These are phyloP conservation scores for Daldinia decipiens DNA, from an alignment of 495 filamentous ascomycete genomes.

Conservation along the genomic window DNA sequence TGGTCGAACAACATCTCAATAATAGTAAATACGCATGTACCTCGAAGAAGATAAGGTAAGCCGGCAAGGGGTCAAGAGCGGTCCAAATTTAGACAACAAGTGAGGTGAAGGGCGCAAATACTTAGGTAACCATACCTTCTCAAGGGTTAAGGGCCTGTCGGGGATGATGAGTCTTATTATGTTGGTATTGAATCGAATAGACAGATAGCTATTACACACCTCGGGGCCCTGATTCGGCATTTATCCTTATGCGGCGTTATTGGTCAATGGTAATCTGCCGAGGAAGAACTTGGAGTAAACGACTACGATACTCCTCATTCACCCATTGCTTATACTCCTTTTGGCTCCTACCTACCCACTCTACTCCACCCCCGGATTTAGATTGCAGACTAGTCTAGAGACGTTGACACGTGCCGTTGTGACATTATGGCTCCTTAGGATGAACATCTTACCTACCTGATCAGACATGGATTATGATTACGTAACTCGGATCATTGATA, in stretches of 20 bases:
- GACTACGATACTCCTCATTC: slow-evolving; percentile 41
- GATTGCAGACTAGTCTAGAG: slow-evolving; percentile 5
- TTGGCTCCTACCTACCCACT: slow-evolving; percentile 31
- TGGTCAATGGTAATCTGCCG: slow-evolving; percentile 47
- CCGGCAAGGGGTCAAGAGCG: not conserved
- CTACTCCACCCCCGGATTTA: slow-evolving; percentile 29
- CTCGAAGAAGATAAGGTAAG: not conserved
- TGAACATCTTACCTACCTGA: not conserved
- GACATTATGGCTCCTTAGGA: slow-evolving; percentile 4
- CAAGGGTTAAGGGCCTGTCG: slow-evolving; percentile 11
- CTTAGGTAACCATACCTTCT: not conserved
- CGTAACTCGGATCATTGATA: not conserved
- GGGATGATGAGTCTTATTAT: slow-evolving; percentile 25
- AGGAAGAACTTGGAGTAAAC: slow-evolving; percentile 45
- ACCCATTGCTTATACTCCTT: slow-evolving; percentile 34
- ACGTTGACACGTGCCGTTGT: slow-evolving; percentile 14
- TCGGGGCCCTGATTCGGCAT: slow-evolving; percentile 37
- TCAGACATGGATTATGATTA: not conserved
- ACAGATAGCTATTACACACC: slow-evolving; percentile 27
- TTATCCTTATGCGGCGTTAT: slow-evolving; percentile 37
- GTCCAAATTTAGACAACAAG: not conserved
- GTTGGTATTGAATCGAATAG: slow-evolving; percentile 14
- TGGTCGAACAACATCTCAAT: slow-evolving; percentile 41
- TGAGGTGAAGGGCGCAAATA: not conserved
- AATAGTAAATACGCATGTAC: not conserved